Evolutionary conservation across 1,139 yeast genomes (phyloP), one percentile per base, ranked within the genome.

Genomic region (Arxiozyma slooffiae): DNA sequence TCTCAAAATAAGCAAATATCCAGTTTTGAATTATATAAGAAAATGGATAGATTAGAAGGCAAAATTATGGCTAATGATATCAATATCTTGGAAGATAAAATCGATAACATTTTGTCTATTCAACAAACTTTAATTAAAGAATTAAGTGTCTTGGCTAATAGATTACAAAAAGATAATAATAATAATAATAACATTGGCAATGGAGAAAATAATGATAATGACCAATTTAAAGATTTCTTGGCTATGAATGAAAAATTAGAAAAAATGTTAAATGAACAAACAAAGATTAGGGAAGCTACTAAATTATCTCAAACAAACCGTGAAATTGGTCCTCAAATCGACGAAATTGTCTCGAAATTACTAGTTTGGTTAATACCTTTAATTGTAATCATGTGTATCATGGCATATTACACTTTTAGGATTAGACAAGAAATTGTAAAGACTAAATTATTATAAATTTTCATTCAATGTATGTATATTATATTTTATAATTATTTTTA

Each of bases 381-480:
- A 20, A 58, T 67, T 22, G 44, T 66, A n/a, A 55, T 67, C 1
- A 66, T 67, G 61, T 51, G 65, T 9, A 60, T 63, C 1, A 60
- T 71, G 60, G 71, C 72, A 38, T 67, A 68, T 55, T 69, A 69
- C 51, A 69, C 72, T 11, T 70, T 67, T 55, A 68, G 61, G 51
- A 60, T 71, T 30, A 71, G 72, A 57, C 71, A 69, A 57, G 75
- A 71, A 50, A 70, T 67, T 45, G 60, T 67, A 30, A 71, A 70
- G 53, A 66, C 71, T 17, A 71, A 71, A 53, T 52, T 69, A 21
- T 53, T 71, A 41, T 71, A 56, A 37, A 38, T 17, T 20, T 6
- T 20, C 11, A 11, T 6, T 14, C 14, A 14, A 9, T 14, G 14
- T 11, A 26, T 8, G 14, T 11, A 30, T 11, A 4, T n/a, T n/a